Evolutionary conservation across 23 red algal species (phyloP), one percentile per base, ranked within the genome.

Genomic region (Gracilaria domingensis): DNA sequence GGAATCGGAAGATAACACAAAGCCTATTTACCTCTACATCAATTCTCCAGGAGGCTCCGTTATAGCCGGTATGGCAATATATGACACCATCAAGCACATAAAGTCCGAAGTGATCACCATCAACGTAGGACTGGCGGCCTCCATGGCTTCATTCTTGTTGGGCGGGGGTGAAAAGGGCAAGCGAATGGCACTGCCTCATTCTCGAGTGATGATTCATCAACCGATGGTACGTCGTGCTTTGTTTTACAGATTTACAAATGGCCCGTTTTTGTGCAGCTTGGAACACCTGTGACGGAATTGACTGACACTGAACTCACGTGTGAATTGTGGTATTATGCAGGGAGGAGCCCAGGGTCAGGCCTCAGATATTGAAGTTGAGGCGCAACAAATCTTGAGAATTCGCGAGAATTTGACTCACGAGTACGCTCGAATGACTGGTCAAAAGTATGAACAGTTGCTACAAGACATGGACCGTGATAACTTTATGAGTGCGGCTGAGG

Each of bases 11-110:
- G 97, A 99, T 67, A 99, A 96, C 74, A 93, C 94, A 32, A 99
- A 99, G 91, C 97, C 97, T 0, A 96, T 99, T 8, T 99, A 99
- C 72, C 88, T 99, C 62, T 99, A 99, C 90, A 99, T 99, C 86
- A 99, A 99, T 84, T 99, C 97, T 32, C 97, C 97, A 33, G 97
- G 97, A 8, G 97, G 97, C 23, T 94, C 90, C 0, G 97, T 99
- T 14, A 93, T 99, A 29, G 97, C 97, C 0, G 97, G 97, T 58
- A 92, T 99, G 87, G 97, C 97, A n/a, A 89, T 99, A 23, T 96
- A 88, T 59, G 94, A 99, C 71, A 99, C 97, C 16, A 99, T 99
- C 94, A 90, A 93, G 75, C 97, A 99, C 67, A 96, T 99, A 83
- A 96, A 95, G 84, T 95, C 91, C 6, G 97, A 99, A 35, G 86